Evolutionary conservation across 306 rosid species (phyloP), one percentile per base, ranked within the genome.

Genomic region (Vachellia collinsii): DNA sequence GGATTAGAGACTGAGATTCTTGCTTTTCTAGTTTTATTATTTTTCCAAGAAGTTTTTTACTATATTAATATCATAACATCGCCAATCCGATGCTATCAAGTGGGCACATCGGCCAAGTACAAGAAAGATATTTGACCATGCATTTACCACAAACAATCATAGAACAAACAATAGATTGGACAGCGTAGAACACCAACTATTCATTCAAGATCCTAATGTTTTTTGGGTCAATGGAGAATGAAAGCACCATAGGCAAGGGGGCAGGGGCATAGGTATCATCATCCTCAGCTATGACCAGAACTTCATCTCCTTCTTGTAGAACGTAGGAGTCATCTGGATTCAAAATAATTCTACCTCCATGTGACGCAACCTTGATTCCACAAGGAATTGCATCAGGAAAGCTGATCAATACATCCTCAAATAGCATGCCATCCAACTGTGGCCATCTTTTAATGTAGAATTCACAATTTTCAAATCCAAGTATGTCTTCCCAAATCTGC

Each of bases 401-500:
- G 86, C 95, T 89, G 80, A 94, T 83, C 77, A 94, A 67, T 38
- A 90, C 88, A 76, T 94, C 94, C 86, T 92, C 92, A 74, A 92
- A 94, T 78, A 78, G 92, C 90, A 90, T 81, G 74, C 94, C 97
- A 80, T 88, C 91, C 90, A 94, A 87, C 72, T 89, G 88, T 4
- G 95, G 94, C 98, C 98, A 94, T 86, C 94, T 88, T 88, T 90
- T 92, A 82, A 94, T 92, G 91, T 94, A 94, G 82, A 94, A 94
- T 83, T 94, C 97, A 86, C 97, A 92, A 84, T 94, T 90, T 87
- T 92, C 98, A 82, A 94, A 94, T 76, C 98, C 98, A 61, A 94
- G 98, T 77, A 94, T 92, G 81, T 94, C 97, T 87, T 94, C 98
- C 98, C 95, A 94, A 51, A 94, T 94, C 98, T 94, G 93, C 72